Evolutionary conservation across 352 stramenopile species (phyloP), one percentile per base, ranked within the genome.

Genomic region (Phytophthora tentaculata): DNA sequence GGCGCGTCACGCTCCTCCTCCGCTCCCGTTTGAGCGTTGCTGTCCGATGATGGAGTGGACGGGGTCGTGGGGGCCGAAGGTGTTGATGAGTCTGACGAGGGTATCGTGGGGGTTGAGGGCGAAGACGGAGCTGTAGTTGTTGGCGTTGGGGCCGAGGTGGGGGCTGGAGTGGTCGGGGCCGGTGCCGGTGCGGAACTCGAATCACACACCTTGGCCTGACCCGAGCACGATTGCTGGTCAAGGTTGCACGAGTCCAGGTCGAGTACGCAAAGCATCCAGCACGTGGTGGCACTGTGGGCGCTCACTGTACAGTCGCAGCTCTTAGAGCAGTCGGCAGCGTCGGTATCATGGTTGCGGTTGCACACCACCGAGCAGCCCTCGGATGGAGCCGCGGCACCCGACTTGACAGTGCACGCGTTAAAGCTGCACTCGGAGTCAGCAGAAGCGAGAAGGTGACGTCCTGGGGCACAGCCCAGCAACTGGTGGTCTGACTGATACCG

Each of bases 211-310:
- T n/a, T 43, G 14, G 35, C 3, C 29, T 83, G 63, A 0, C 73
- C 75, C 5, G 71, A 76, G 64, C 75, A 86, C 19, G 60, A 64
- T 53, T 83, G 78, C 17, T 70, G 43, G 10, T 28, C 51, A 12
- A 53, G 53, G 16, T 56, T 52, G 47, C 78, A 83, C 10, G 56
- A 59, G 49, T 83, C 64, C 35, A 86, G 23, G 26, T 83, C 64
- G 37, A 67, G 29, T 6, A 88, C 80, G 20, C 80, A 88, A 17
- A 88, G 56, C 75, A 88, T 83, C 80, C 80, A 88, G 59, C 80
- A 88, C 10, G 56, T 71, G 0, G 67, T 76, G 16, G 58, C 75
- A 10, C 68, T 67, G 55, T 76, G 56, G 1, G 67, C 17, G 52
- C 71, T 77, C 1, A 24, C 39, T 9, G 61, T 52, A 45, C 76